phyloP scores from a whole-genome alignment of 208 protist species.

The Pavlovales sp. region DNA sequence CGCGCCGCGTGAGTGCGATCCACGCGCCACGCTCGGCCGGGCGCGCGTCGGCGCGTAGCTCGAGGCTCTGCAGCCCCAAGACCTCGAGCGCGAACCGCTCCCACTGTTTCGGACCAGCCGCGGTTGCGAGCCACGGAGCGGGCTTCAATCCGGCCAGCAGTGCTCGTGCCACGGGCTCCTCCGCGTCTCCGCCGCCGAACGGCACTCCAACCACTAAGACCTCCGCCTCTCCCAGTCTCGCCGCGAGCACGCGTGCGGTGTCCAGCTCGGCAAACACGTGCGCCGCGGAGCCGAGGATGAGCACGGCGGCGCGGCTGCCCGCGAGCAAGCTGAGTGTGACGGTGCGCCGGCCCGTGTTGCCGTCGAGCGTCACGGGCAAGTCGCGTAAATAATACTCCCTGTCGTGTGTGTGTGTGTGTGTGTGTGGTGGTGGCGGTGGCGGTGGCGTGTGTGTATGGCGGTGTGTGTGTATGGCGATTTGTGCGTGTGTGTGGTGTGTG shows the following conservation, averaged over 20 bases:
- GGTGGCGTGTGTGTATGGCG: no score
- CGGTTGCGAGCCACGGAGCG: background rate
- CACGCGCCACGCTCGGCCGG: background rate
- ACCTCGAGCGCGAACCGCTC: background rate
- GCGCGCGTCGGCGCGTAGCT: no score
- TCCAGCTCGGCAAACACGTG: background rate
- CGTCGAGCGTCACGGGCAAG: background rate
- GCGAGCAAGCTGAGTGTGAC: background rate
- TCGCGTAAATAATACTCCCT: background rate
- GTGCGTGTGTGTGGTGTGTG: no score
- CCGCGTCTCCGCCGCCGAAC: background rate
- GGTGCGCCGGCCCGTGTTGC: background rate
- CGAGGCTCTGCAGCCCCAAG: no score
- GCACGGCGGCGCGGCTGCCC: background rate
- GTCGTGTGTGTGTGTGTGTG: no score
- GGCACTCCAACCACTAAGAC: background rate
- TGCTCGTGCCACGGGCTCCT: no score
- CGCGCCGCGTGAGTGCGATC: background rate
- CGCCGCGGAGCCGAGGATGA: background rate
- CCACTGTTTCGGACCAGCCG: background rate
- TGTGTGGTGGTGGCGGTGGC: no score
- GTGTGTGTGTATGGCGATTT: no score
- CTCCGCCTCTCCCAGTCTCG: background rate
- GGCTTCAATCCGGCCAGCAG: no score
- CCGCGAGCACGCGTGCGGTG: no score